Conservation (phyloP, 1,284 basidiomycete genomes). For the Apiotrichum brassicae region DNA sequence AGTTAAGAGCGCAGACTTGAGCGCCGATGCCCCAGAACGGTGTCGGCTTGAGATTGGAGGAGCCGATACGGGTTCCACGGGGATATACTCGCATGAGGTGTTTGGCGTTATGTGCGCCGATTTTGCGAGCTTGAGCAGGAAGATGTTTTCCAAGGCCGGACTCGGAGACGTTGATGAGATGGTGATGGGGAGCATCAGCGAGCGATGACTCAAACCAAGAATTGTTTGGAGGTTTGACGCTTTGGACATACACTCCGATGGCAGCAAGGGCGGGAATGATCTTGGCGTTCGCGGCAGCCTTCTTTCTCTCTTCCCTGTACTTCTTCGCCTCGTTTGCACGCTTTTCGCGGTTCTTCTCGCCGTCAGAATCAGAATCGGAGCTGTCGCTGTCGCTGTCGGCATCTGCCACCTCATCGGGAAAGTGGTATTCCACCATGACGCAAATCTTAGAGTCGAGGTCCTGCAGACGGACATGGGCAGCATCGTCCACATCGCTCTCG, state of each 20-base stretch:
- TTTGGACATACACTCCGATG: constrained; percentile 14
- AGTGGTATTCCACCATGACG: constrained; percentile 19
- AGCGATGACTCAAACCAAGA: constrained; percentile 14
- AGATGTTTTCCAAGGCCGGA: constrained; percentile 8
- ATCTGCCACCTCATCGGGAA: constrained; percentile 1
- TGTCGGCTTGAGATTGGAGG: constrained; percentile 84
- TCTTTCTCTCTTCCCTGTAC: constrained; percentile 5
- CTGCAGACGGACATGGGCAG: constrained; percentile 2
- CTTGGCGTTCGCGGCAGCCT: not conserved
- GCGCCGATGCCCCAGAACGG: constrained; percentile 85
- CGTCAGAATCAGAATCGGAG: not conserved
- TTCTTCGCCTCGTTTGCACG: not conserved
- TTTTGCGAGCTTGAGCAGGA: constrained; percentile 1
- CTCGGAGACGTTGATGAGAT: constrained; percentile 20
- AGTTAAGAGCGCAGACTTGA: constrained; percentile 92
- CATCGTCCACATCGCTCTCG: not conserved
- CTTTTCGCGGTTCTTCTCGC: not conserved
- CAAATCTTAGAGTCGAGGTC: constrained; percentile 11
- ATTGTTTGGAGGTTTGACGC: constrained; percentile 14
- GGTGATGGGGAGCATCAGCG: constrained; percentile 8
- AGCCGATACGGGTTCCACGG: constrained; percentile 70
- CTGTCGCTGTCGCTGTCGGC: not conserved
- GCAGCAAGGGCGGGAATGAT: constrained; percentile 14
- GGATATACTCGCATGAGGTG: constrained; percentile 90
- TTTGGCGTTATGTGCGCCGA: constrained; percentile 70